These are phyloP conservation scores for Tilletia walkeri DNA, from an alignment of 1,284 basidiomycete genomes.

Conservation along the genomic window DNA sequence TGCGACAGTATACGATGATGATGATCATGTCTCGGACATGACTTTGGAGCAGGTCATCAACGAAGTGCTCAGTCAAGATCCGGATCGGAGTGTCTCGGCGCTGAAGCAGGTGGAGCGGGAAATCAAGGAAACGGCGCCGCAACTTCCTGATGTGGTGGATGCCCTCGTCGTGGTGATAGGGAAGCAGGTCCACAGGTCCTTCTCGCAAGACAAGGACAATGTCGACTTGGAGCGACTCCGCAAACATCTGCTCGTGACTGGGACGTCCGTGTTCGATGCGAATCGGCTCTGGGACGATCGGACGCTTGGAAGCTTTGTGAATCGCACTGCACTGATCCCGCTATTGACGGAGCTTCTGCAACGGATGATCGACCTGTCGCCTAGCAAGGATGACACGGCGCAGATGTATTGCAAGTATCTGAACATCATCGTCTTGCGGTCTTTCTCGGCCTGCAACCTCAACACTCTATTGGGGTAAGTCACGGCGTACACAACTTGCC, in stretches of 20 bases:
- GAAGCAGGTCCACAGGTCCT: constrained; percentile 41
- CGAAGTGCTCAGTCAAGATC: constrained; percentile 74
- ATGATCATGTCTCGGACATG: constrained; percentile 8
- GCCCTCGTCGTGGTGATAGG: constrained; percentile 60
- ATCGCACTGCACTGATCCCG: constrained; percentile 31
- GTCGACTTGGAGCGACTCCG: constrained; percentile 34
- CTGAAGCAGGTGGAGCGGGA: constrained; percentile 68
- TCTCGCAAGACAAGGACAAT: constrained; percentile 28
- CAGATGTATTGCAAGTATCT: constrained; percentile 88
- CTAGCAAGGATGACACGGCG: constrained; percentile 46
- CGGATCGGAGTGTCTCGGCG: constrained; percentile 81
- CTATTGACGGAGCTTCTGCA: constrained; percentile 77
- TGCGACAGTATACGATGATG: constrained; percentile 28
- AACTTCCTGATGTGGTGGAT: constrained; percentile 56
- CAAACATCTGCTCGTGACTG: constrained; percentile 46
- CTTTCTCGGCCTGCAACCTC: constrained; percentile 85
- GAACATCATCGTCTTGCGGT: constrained; percentile 92
- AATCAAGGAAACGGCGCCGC: constrained; percentile 35
- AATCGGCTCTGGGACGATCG: constrained; percentile 36
- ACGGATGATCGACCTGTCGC: constrained; percentile 74
- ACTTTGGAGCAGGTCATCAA: constrained; percentile 43
- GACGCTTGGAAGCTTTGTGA: constrained; percentile 42
- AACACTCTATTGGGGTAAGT: constrained; percentile 87
- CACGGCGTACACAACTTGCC: neutral
- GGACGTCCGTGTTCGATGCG: constrained; percentile 40